Conservation (phyloP, 176 grass and related monocot genomes). For the Paspalum notatum region DNA sequence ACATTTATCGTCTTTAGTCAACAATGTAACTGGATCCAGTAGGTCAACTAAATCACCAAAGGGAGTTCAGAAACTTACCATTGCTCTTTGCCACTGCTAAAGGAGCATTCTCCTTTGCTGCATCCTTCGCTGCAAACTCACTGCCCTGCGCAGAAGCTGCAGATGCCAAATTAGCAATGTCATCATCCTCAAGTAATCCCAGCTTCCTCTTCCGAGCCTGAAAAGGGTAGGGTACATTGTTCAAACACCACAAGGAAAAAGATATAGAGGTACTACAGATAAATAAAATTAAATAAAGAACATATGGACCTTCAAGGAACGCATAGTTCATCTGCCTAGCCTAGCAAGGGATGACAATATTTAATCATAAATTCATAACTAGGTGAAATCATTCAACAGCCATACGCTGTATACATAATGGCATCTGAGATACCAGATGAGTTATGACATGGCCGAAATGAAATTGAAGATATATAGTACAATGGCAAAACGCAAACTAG, state of each 20-base stretch:
- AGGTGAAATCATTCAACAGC: not conserved
- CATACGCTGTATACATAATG: no score
- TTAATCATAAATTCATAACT: not conserved
- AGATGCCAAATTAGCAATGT: constrained; percentile 57
- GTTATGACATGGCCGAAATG: no score
- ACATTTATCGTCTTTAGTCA: constrained; percentile 16
- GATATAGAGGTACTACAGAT: not conserved
- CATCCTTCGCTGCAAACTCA: constrained; percentile 48
- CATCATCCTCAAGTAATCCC: constrained; percentile 66
- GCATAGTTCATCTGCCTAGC: not conserved
- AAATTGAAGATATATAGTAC: no score
- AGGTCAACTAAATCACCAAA: not conserved
- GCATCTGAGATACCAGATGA: no score
- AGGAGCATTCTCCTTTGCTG: constrained; percentile 41
- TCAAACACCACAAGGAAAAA: not conserved
- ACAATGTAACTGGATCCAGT: not conserved
- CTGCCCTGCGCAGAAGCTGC: constrained; percentile 48
- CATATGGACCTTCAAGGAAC: not conserved
- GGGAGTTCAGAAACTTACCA: constrained; percentile 50
- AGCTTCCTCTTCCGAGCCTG: constrained; percentile 89
- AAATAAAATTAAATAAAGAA: not conserved
- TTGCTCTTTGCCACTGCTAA: constrained; percentile 52
- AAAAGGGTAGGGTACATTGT: not conserved
- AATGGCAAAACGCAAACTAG: no score
- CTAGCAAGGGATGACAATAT: not conserved